Evolutionary conservation across 2,329 filamentous ascomycete species (phyloP), one percentile per base, ranked within the genome.

Genomic region (Fusarium mundagurra): DNA sequence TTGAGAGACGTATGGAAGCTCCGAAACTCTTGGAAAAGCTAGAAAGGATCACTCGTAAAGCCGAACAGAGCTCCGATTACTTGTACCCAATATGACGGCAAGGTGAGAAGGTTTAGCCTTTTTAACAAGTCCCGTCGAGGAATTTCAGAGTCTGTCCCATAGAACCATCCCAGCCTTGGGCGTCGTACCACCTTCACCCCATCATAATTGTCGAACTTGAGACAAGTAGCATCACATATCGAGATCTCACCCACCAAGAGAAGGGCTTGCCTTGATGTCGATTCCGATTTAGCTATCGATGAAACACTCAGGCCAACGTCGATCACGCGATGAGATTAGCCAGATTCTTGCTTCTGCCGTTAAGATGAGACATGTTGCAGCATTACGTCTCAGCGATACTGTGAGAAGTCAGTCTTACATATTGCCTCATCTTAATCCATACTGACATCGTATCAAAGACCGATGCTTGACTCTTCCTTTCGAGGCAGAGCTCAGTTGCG

Each of bases 121-220:
- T 8, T 16, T 24, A 17, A 17, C n/a, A 44, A 17, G n/a, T 17
- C 17, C 6, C 24, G 41, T 38, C 36, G 36, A 38, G 17, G 18
- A 38, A 0, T 22, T 22, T 7, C 38, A 8, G 38, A 39, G 38
- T 39, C 38, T 39, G 20, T 13, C 38, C 38, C 38, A 20, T 12
- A 20, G 12, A 22, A 8, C 7, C 20, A 3, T 20, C 38, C 22
- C 38, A 39, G 38, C 38, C 38, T 13, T 20, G 12, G 20, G 3
- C 20, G 20, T 7, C 20, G 6, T 41, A 41, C 39, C 20, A 14
- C 22, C 94, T 78, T 95, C 90, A 20, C 95, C 95, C 94, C 96
- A 8, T 96, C 96, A 57, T 98, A 90, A 81, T 95, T 96, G 85
- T 98, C 98, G 88, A 99, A 98, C 80, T 98, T 95, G 24, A 98